Conservation (phyloP, 805 yeast species). For the Myxozyma sirexii region DNA sequence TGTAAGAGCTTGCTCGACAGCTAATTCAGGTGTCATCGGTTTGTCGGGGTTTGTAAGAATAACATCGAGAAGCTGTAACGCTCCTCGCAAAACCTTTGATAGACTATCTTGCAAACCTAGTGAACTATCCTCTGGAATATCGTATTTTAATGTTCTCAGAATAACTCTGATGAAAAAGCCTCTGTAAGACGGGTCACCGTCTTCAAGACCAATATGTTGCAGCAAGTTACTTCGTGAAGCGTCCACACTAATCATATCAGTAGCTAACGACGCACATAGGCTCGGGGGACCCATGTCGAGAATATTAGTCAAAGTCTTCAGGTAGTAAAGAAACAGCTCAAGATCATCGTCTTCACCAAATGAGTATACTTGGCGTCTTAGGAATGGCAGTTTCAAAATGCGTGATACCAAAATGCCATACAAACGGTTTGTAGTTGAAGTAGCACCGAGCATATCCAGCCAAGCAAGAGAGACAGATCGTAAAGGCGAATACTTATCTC, state of each 20-base stretch:
- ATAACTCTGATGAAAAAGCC: constrained; percentile 33
- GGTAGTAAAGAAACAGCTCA: constrained; percentile 62
- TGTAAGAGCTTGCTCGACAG: constrained; percentile 33
- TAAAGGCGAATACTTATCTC: constrained; percentile 47
- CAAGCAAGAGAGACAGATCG: constrained; percentile 29
- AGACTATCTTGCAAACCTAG: constrained; percentile 29
- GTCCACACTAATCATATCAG: constrained; percentile 53
- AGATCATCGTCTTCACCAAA: constrained; percentile 58
- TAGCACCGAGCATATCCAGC: constrained; percentile 35
- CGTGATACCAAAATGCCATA: constrained; percentile 63
- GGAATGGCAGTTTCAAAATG: constrained; percentile 49
- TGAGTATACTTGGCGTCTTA: constrained; percentile 38
- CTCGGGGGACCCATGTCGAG: constrained; percentile 49
- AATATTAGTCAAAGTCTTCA: constrained; percentile 56
- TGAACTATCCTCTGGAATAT: constrained; percentile 32
- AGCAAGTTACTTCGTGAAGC: constrained; percentile 32
- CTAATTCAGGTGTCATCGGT: constrained; percentile 22
- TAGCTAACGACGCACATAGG: constrained; percentile 53
- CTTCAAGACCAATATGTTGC: constrained; percentile 34
- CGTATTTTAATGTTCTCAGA: constrained; percentile 31
- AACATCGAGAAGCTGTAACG: constrained; percentile 31
- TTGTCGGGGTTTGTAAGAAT: constrained; percentile 26
- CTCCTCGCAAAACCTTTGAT: constrained; percentile 32
- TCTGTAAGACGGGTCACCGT: constrained; percentile 34
- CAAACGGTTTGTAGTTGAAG: constrained; percentile 52